Evolutionary conservation across 2,329 filamentous ascomycete genomes (phyloP), one percentile per base, ranked within the genome.

Genomic region (Claviceps fusiformis): DNA sequence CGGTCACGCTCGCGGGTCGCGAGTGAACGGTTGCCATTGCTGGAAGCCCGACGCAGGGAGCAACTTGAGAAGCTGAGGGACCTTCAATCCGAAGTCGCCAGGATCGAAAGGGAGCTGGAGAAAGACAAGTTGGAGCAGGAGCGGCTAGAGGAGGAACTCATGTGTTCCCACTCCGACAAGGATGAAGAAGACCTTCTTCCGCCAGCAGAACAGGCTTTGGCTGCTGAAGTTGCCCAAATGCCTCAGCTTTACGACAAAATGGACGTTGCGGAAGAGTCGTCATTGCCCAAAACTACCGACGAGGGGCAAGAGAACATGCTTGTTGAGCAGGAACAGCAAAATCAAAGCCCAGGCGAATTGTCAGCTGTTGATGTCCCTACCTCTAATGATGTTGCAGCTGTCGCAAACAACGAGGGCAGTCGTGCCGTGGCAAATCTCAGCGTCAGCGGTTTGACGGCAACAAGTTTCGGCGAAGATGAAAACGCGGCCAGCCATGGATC

Each of bases 71-170:
- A 72, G 57, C 62, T 81, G 19, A 70, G 71, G 54, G 64, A 70
- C 24, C 61, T 80, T 41, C 69, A 75, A 56, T 71, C 73, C 5
- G 72, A 79, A 62, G 68, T 77, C 27, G 68, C 69, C 24, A 71
- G 69, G 19, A 70, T 81, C 41, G 69, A 79, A 62, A 70, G 70
- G 29, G 78, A 81, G 57, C 70, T 77, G 15, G 67, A 70, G 31
- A 64, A 67, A n/a, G 69, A 69, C 31, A 58, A 67, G 49, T 59
- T 61, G 6, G 68, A 70, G 53, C 69, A 69, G 57, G 59, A 70
- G 52, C 63, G 59, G 15, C 60, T 73, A 13, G 63, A 62, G 46
- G 60, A 61, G 52, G 65, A 72, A 35, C 56, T 61, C 19, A 56
- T 56, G 33, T 54, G 47, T 35, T 58, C 58, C 50, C 59, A 60